phyloP scores from a whole-genome alignment of 2,329 filamentous ascomycete genomes.

The Aspergillus piperis region DNA sequence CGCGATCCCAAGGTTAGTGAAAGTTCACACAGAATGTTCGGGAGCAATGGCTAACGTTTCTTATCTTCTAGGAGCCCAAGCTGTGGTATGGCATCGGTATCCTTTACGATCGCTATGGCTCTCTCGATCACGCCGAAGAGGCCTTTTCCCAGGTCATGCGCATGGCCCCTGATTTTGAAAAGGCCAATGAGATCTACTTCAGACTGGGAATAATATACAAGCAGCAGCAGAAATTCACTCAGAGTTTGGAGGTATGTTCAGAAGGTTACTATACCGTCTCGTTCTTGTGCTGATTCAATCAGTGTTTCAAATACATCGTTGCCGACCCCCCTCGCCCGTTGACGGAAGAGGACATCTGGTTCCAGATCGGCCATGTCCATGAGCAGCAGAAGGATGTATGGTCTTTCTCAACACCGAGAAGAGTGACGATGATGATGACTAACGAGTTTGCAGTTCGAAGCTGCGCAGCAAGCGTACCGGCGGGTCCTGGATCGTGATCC shows the following conservation, averaged over 20 bases:
- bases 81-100: conserved; percentile 99
- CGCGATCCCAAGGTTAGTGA: conserved; percentile 80
- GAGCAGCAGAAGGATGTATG: conserved; percentile 98
- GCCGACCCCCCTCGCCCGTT: conserved; percentile 86
- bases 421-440: conserved; percentile 28
- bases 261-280: background rate
- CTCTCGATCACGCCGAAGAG: conserved; percentile 94
- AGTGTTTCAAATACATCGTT: conserved; percentile 99
- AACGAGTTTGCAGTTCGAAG: conserved; percentile 72
- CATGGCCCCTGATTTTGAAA: conserved; percentile 96
- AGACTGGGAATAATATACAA: conserved; percentile 99
- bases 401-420: conserved; percentile 23
- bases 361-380: conserved; percentile 98
- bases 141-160: conserved; percentile 99
- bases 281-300: conserved; percentile 15
- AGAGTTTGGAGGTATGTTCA: conserved; percentile 81
- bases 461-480: conserved; percentile 87
- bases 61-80: conserved; percentile 73
- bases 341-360: conserved; percentile 98
- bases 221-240: conserved; percentile 88
- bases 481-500: conserved; percentile 92
- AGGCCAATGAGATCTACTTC: conserved; percentile 99
- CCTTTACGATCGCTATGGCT: conserved; percentile 93
- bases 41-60: conserved; percentile 11
- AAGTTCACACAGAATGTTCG: background rate